These are phyloP conservation scores for Phytophthora tubulina DNA, from an alignment of 352 stramenopile genomes.

Conservation along the genomic window DNA sequence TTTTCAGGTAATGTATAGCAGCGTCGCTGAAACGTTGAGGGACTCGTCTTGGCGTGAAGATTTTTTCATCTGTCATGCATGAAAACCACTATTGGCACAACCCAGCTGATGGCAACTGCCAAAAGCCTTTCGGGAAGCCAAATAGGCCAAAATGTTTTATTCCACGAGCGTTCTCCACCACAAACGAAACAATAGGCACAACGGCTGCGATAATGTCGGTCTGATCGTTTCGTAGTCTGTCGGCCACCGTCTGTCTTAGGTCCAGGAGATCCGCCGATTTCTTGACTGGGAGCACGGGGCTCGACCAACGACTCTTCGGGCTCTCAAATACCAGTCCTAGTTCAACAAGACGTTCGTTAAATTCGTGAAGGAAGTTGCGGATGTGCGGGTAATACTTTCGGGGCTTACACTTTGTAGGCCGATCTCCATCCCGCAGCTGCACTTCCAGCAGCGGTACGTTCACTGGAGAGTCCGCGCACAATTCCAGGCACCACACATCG, in stretches of 20 bases:
- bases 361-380: background rate
- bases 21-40: slow-evolving; percentile 27
- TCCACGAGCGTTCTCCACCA: slow-evolving; percentile 1
- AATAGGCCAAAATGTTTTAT: slow-evolving; percentile 19
- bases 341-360: background rate
- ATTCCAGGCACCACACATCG: too few relatives aligned
- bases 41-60: slow-evolving; percentile 30
- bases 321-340: slow-evolving; percentile 4
- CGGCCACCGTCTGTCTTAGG: slow-evolving; percentile 3
- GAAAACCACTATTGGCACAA: slow-evolving; percentile 19
- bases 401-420: too few relatives aligned
- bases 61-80: slow-evolving; percentile 35
- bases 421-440: too few relatives aligned
- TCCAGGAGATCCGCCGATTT: slow-evolving; percentile 7
- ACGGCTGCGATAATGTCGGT: slow-evolving; percentile 20
- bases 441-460: background rate
- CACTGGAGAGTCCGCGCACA: too few relatives aligned
- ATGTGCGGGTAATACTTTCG: too few relatives aligned
- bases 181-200: slow-evolving; percentile 20
- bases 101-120: slow-evolving; percentile 12
- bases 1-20: slow-evolving; percentile 15
- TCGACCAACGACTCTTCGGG: background rate
- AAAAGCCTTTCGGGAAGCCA: slow-evolving; percentile 21
- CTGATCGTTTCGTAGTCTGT: background rate
- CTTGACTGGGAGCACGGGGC: slow-evolving; percentile 18